Evolutionary conservation across 371 early-diverging fungal genomes (phyloP), one percentile per base, ranked within the genome.

Genomic region (Apophysomyces ossiformis): DNA sequence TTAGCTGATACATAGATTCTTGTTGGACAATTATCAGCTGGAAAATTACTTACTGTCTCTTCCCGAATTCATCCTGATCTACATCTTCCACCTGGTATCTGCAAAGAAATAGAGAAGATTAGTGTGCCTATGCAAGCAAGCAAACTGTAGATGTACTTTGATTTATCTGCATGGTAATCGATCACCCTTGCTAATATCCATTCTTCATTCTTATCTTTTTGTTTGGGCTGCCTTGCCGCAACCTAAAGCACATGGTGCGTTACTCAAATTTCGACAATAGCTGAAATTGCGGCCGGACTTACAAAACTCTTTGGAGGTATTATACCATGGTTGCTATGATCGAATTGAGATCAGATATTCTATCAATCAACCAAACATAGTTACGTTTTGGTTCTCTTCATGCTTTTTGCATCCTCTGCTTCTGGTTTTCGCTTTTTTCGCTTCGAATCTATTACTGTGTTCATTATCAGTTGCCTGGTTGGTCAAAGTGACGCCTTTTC

Each of bases 121-220:
- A 26, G 26, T 26, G 26, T 1, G 26, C 26, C 26, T 26, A 1
- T 26, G 26, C 2, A 26, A 2, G 26, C 15, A 38, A 1, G 8
- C 47, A 47, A 21, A 47, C 36, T 18, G 8, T 37, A 38, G 9
- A 59, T 63, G 60, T 83, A 87, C 89, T 76, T 85, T 71, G 88
- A 87, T 67, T 86, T 87, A 15, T 92, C 91, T 5, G 79, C 58
- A 66, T 79, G 81, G 66, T 87, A 93, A 39, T 74, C 72, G 12
- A 90, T 70, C 4, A 92, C 89, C 0, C 82, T 81, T 0, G 92
- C 92, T 37, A 91, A 67, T 43, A 93, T 91, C 92, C 92, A 93
- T 64, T 90, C 91, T 74, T 93, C 84, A 65, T 85, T 83, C 60
- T 85, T 86, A 57, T 85, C 83, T 58, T 88, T 87, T 66, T 85